phyloP scores from a whole-genome alignment of 2,329 filamentous ascomycete genomes.

The Whalleya microplaca region DNA sequence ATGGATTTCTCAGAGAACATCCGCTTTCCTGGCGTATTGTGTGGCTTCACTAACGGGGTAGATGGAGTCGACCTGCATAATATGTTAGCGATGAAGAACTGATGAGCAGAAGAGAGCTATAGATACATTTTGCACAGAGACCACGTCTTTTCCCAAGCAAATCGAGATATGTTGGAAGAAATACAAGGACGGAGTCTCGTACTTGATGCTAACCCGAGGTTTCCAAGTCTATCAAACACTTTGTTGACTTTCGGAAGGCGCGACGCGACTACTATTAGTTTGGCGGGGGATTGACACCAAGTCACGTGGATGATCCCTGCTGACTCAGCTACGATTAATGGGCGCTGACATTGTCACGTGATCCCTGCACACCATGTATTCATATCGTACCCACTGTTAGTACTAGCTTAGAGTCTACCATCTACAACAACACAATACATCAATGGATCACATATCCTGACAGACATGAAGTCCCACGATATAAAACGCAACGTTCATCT shows the following conservation, averaged over 20 bases:
- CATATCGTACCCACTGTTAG: too few species aligned
- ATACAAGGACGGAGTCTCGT: neutral
- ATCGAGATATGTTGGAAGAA: neutral
- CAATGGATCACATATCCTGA: too few species aligned
- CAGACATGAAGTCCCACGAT: too few species aligned
- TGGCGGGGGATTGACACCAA: slow-evolving; percentile 32
- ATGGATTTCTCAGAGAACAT: slow-evolving; percentile 61
- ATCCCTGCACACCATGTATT: too few species aligned
- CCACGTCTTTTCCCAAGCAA: neutral
- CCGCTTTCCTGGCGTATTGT: slow-evolving; percentile 45
- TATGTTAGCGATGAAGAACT: slow-evolving; percentile 8
- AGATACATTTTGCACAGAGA: slow-evolving; percentile 14
- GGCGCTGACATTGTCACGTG: too few species aligned
- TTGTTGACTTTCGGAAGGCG: slow-evolving; percentile 34
- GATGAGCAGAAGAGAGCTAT: neutral
- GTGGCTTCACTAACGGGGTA: slow-evolving; percentile 29
- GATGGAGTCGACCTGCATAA: slow-evolving; percentile 28
- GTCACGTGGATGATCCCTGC: slow-evolving; percentile 27
- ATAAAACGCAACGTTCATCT: too few species aligned
- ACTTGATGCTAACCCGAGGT: slow-evolving; percentile 9
- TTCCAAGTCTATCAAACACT: slow-evolving; percentile 20
- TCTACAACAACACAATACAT: too few species aligned
- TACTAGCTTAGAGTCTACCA: too few species aligned
- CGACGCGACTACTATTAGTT: slow-evolving; percentile 24
- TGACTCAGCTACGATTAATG: neutral